phyloP scores from a whole-genome alignment of 371 early-diverging fungal genomes.

The Umbelopsis sp. region DNA sequence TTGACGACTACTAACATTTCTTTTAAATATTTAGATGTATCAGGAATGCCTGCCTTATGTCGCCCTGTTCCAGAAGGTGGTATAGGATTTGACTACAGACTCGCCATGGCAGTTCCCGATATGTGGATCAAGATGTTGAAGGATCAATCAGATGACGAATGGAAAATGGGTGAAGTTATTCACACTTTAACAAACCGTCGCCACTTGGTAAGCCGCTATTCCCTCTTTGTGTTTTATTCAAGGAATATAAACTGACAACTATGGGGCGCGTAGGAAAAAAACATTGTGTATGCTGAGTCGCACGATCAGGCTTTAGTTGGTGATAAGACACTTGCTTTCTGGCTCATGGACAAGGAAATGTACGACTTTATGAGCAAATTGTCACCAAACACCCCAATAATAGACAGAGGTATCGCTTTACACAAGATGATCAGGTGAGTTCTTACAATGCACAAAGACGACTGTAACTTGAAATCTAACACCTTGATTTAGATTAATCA shows the following conservation, averaged over 20 bases:
- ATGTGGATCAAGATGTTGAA: conserved; percentile 98
- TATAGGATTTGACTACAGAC: conserved; percentile 95
- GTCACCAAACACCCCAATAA: conserved; percentile 80
- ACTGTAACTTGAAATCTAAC: neutral
- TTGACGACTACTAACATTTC: neutral
- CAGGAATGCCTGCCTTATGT: conserved; percentile 98
- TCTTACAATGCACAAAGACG: neutral
- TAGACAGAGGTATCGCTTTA: conserved; percentile 92
- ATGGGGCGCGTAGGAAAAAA: conserved; percentile 65
- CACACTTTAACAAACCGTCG: conserved; percentile 93
- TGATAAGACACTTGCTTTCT: conserved; percentile 96
- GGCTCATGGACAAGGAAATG: conserved; percentile 99
- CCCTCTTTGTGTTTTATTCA: conserved; percentile 1
- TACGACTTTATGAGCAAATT: conserved; percentile 91
- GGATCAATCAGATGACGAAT: conserved; percentile 90
- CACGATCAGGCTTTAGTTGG: conserved; percentile 98
- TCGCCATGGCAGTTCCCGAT: conserved; percentile 97
- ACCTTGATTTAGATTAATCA: conserved; percentile 58
- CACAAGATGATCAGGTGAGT: conserved; percentile 92
- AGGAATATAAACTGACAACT: conserved; percentile 8
- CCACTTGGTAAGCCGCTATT: conserved; percentile 44
- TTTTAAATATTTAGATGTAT: conserved; percentile 72
- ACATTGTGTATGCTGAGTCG: conserved; percentile 92
- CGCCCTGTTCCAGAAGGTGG: conserved; percentile 91
- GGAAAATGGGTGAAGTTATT: conserved; percentile 87